A percentile compares a stretch with the other conserved stretches of the same genome.
Conservation (phyloP, 176 grass and related monocot species). For the Avena sativa region DNA sequence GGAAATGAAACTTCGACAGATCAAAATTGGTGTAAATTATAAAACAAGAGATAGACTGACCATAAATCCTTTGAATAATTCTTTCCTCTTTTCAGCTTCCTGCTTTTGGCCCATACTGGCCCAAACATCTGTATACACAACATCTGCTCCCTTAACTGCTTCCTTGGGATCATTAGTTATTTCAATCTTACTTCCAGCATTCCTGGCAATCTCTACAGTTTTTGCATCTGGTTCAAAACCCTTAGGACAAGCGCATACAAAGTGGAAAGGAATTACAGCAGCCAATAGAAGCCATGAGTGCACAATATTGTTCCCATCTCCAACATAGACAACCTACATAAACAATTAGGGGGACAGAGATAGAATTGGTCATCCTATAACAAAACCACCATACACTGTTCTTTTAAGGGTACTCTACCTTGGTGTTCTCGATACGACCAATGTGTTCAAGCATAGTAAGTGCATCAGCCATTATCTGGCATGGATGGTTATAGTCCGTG, state of each 20-base stretch:
- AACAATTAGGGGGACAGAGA: not conserved
- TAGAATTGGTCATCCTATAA: not conserved
- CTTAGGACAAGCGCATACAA: slow-evolving; percentile 91
- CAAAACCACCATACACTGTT: not conserved
- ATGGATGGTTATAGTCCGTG: slow-evolving; percentile 97
- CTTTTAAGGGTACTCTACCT: slow-evolving; percentile 50
- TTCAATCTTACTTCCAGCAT: slow-evolving; percentile 89
- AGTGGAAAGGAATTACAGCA: slow-evolving; percentile 82
- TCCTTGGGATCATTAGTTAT: slow-evolving; percentile 89
- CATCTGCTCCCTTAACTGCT: slow-evolving; percentile 95
- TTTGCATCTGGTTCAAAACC: slow-evolving; percentile 94
- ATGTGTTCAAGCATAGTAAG: slow-evolving; percentile 93
- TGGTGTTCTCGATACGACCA: slow-evolving; percentile 78
- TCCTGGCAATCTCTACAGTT: slow-evolving; percentile 77
- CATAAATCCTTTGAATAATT: slow-evolving; percentile 89
- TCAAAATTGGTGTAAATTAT: not conserved
- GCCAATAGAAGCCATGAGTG: slow-evolving; percentile 97
- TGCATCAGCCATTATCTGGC: slow-evolving; percentile 99
- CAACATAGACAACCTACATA: slow-evolving; percentile 91
- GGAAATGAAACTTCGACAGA: not conserved
- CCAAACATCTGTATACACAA: slow-evolving; percentile 99
- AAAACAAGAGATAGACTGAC: slow-evolving; percentile 45
- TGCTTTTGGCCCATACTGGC: slow-evolving; percentile 99
- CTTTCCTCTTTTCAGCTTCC: slow-evolving; percentile 87
- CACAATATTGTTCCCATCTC: slow-evolving; percentile 98